Base-by-base conservation (phyloP, 106 monocot genomes). In the Dioscorea zingiberensis region DNA sequence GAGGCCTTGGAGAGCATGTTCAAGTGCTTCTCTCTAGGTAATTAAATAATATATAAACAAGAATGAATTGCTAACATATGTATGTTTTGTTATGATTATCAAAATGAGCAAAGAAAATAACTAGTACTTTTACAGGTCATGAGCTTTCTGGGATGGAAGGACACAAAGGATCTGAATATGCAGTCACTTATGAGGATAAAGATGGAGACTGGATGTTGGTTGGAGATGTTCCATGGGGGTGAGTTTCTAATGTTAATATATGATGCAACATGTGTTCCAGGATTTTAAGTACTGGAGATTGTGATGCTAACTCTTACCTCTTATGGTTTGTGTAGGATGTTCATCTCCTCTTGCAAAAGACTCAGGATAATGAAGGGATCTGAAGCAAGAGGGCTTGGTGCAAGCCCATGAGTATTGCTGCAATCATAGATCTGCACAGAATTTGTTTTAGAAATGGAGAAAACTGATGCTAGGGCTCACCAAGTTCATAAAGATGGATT, bases 301-400 rank as follows among this genome's bases (percentile, higher is more conserved):
- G 38, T 8, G 38, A 38, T 2, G 4, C 25, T 25, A 24, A 24
- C 2, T 59, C 26, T 59, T 59, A 10, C 26, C 26, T 38, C 38
- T 15, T 59, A 8, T 63, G 15, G 3, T 63, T 44, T 24, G 62
- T 70, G 16, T 64, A 81, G 82, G 61, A 87, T 87, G 87, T 87
- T 87, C 61, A 69, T 65, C 54, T 65, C 67, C 44, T 71, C 77
- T 28, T 87, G 87, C 80, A 87, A 70, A 67, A 87, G 80, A 77
- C 28, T 87, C 51, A 83, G 87, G 68, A 87, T 87, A 63, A 87
- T 87, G 83, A 87, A 49, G 72, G 80, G 83, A 74, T 64, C 70
- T 65, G 83, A 83, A 69, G 83, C 83, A 44, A 79, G 69, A 77
- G 80, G 83, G 3, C 62, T 77, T 14, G 54, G 55, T 46, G 69